Percentiles rank a stretch among this genome's conserved stretches.
Evolutionary conservation across 2,329 filamentous ascomycete species (phyloP).

Genomic region (Ophiostoma sp.): DNA sequence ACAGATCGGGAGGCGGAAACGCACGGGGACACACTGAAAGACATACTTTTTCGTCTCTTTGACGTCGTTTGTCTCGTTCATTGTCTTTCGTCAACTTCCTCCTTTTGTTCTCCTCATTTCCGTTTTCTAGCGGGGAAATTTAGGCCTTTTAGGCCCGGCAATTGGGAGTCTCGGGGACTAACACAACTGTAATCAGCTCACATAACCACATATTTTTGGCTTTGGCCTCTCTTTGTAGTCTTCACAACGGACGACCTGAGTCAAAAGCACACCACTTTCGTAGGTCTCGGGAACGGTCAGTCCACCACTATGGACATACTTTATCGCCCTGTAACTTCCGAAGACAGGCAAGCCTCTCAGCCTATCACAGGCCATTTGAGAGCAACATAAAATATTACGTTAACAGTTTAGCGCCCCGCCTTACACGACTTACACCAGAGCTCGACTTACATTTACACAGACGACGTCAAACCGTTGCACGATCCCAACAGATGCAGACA

Average conservation of each 20-base stretch:
- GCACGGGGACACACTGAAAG: not conserved
- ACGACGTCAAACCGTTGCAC: not conserved
- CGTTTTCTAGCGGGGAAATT: not conserved
- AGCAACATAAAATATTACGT: not conserved
- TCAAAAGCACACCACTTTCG: constrained; percentile 2
- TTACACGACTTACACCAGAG: not conserved
- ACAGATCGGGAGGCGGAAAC: not conserved
- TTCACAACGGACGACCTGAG: not conserved
- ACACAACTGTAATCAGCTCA: not conserved
- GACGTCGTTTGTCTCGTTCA: not conserved
- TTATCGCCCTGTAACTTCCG: not conserved
- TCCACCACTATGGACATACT: not conserved
- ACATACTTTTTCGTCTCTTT: not conserved
- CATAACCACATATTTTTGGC: not conserved
- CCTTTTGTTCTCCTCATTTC: not conserved
- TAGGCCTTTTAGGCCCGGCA: not conserved
- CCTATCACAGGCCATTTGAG: not conserved
- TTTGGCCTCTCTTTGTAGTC: not conserved
- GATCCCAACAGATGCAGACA: not conserved
- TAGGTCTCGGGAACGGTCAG: not conserved
- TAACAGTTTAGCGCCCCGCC: not conserved
- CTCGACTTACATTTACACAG: not conserved
- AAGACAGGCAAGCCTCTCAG: not conserved
- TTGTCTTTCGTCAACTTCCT: not conserved
- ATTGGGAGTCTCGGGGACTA: not conserved